These are phyloP conservation scores for Candolleomyces efflorescens DNA, from an alignment of 768 basidiomycete species.

Conservation along the genomic window DNA sequence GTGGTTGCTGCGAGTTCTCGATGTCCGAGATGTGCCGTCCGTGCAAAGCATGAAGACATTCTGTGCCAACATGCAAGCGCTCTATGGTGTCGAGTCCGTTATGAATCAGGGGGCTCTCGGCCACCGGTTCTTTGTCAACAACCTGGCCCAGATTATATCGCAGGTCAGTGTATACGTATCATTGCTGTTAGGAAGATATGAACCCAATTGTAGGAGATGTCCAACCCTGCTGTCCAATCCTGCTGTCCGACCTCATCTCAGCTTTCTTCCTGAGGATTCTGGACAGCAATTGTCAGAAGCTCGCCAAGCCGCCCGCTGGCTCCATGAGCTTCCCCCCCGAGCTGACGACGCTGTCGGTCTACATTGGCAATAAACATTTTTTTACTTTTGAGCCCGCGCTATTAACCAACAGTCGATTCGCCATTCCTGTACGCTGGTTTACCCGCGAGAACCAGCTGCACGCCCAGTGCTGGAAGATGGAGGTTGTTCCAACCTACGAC, in stretches of 20 bases:
- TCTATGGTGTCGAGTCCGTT: conserved; percentile 25
- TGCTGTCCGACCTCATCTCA: background rate
- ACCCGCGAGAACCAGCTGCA: background rate
- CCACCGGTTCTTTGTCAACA: conserved; percentile 28
- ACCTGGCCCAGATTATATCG: conserved; percentile 23
- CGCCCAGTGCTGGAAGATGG: background rate
- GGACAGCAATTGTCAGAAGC: background rate
- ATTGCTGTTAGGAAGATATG: background rate
- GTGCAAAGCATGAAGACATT: conserved; percentile 11
- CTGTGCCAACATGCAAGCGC: conserved; percentile 5
- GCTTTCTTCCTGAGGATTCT: background rate
- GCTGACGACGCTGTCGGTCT: background rate
- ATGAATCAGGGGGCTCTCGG: conserved; percentile 26
- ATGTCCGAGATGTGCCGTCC: conserved; percentile 19
- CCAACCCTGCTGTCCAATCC: background rate
- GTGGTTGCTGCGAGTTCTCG: conserved; percentile 20
- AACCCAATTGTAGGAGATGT: background rate
- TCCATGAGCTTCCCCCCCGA: background rate
- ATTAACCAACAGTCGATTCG: background rate
- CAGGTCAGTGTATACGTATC: conserved; percentile 19
- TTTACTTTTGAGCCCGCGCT: background rate
- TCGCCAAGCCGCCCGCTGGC: background rate
- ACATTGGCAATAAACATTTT: background rate
- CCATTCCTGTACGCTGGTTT: background rate
- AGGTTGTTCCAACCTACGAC: background rate